A percentile compares a stretch with the other conserved stretches of the same genome.
These are phyloP conservation scores for Kwoniella shandongensis DNA, from an alignment of 768 basidiomycete genomes.

Conservation along the genomic window DNA sequence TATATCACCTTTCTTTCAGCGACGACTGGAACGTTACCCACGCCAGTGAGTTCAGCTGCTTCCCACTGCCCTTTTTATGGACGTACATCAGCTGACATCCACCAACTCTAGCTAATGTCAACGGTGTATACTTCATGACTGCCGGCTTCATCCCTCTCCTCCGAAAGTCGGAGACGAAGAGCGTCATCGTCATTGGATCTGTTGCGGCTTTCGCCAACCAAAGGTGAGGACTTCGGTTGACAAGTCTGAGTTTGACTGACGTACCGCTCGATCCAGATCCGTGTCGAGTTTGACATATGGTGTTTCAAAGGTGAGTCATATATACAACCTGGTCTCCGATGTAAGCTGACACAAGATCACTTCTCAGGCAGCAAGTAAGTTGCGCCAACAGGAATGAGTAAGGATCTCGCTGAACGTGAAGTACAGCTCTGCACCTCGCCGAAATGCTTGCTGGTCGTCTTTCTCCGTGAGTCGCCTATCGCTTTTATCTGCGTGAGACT, in stretches of 20 bases:
- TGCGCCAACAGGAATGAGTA: neutral
- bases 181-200: conserved; percentile 31
- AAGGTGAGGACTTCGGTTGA: conserved; percentile 7
- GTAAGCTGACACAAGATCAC: neutral
- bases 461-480: conserved; percentile 20
- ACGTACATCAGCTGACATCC: neutral
- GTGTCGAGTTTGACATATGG: conserved; percentile 24
- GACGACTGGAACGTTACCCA: conserved; percentile 23
- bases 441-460: conserved; percentile 25
- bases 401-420: neutral
- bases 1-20: neutral
- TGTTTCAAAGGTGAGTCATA: conserved; percentile 23
- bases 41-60: conserved; percentile 13
- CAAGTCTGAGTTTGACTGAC: neutral
- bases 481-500: too few relatives aligned
- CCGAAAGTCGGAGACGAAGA: conserved; percentile 17
- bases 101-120: conserved; percentile 11
- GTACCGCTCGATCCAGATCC: neutral
- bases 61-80: too few relatives aligned
- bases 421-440: conserved; percentile 20
- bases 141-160: conserved; percentile 30
- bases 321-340: neutral
- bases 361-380: conserved; percentile 22
- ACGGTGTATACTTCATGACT: conserved; percentile 33
- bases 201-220: conserved; percentile 27